Evolutionary conservation across 805 yeast species (phyloP).

Genomic region (Candida multigemmis): DNA sequence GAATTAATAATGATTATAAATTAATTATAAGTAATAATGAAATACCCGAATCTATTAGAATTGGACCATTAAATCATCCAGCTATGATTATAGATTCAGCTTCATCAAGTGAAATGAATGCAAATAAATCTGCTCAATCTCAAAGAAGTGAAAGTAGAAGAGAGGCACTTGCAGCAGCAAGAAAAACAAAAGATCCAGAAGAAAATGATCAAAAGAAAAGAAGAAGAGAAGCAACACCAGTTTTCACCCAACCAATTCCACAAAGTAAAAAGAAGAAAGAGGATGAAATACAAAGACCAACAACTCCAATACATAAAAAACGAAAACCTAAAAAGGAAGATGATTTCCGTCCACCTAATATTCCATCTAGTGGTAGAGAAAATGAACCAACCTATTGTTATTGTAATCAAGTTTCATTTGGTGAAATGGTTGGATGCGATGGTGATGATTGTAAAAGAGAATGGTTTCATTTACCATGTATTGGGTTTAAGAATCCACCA

Average conservation of each 20-base stretch:
- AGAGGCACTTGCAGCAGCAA: constrained; percentile 87
- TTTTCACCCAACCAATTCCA: constrained; percentile 1
- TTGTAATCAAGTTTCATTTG: constrained; percentile 94
- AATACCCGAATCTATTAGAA: constrained; percentile 69
- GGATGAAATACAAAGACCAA: constrained; percentile 3
- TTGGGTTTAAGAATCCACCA: constrained; percentile 79
- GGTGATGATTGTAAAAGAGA: constrained; percentile 87
- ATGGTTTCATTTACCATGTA: constrained; percentile 95
- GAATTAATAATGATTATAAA: constrained; percentile 77
- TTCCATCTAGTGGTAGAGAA: constrained; percentile 9
- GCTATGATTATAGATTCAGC: constrained; percentile 66
- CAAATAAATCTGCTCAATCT: constrained; percentile 53
- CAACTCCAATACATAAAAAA: constrained; percentile 6
- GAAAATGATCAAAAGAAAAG: constrained; percentile 11
- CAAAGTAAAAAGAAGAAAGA: too few relatives aligned
- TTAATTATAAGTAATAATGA: constrained; percentile 64
- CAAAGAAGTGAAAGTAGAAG: constrained; percentile 79
- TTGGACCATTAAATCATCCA: constrained; percentile 81
- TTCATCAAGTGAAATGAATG: constrained; percentile 29
- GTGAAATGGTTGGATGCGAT: constrained; percentile 99
- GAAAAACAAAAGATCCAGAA: constrained; percentile 41
- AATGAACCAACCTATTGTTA: constrained; percentile 86
- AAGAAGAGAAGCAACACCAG: constrained; percentile 5
- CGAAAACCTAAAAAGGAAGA: constrained; percentile 8
- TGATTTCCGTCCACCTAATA: constrained; percentile 7